Evolutionary conservation across 2,329 filamentous ascomycete species (phyloP), one percentile per base, ranked within the genome.

Genomic region (Endoconidiophora polonica): DNA sequence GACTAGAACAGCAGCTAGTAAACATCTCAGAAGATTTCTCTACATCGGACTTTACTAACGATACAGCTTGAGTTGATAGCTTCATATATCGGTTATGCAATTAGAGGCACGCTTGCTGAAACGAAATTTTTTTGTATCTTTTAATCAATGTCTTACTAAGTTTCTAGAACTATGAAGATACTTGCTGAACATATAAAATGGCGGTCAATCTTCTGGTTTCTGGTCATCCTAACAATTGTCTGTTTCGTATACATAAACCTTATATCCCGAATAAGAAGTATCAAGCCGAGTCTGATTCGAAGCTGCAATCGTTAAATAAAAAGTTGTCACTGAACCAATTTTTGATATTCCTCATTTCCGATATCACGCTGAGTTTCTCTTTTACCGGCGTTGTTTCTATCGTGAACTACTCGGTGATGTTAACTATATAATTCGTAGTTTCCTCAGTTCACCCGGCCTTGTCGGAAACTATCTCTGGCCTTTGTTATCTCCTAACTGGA

Each of bases 151-250:
- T 18, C 16, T 18, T 18, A 18, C 16, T 18, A 18, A 18, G 16
- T 18, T 18, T 18, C 16, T 18, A 18, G 16, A 18, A 18, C 2
- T 18, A 18, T 18, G 16, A 18, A 18, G 16, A 18, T 18, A 18
- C 54, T 76, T 0, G 62, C 66, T 12, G 6, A 33, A 12, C 29
- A 33, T 39, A 55, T 74, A 0, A 72, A 71, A 0, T 76, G 72
- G 71, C 60, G 65, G 38, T 63, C 64, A 1, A 66, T 75, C 5
- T 76, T 76, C 54, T 75, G 71, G 70, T 71, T 74, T 52, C 61
- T 76, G 3, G 60, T 67, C 26, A 72, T 75, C 18, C 61, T 69
- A 46, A 60, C 65, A 0, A 66, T 61, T 0, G 57, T 58, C 2
- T 66, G 63, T 48, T 56, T 66, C 23, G 33, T 63, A 2, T 58